Conservation (phyloP, 495 filamentous ascomycete species). For the Rusavskia elegans region DNA sequence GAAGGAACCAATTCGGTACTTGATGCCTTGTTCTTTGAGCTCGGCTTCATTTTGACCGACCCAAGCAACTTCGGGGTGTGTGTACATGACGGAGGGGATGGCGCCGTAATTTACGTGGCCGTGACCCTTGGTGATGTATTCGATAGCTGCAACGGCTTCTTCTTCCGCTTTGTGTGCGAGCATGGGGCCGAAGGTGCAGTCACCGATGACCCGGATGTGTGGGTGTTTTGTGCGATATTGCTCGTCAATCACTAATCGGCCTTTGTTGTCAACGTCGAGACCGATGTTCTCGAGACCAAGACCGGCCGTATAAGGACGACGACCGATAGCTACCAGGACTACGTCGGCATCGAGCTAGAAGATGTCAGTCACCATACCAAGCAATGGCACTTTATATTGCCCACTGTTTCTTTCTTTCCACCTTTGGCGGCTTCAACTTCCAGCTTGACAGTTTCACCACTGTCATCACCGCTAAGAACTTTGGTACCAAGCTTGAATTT, state of each 20-base stretch:
- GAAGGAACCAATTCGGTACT: slow-evolving; percentile 85
- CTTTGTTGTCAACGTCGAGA: slow-evolving; percentile 82
- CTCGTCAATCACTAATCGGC: slow-evolving; percentile 89
- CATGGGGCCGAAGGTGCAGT: slow-evolving; percentile 97
- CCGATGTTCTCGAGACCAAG: slow-evolving; percentile 89
- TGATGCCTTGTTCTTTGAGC: slow-evolving; percentile 72
- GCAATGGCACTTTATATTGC: slow-evolving; percentile 8
- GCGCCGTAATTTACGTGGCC: slow-evolving; percentile 98
- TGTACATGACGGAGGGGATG: slow-evolving; percentile 99
- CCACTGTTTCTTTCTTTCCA: slow-evolving; percentile 79
- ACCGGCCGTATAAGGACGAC: slow-evolving; percentile 82
- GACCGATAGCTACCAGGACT: slow-evolving; percentile 91
- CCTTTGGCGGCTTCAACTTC: slow-evolving; percentile 87
- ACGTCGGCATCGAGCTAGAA: slow-evolving; percentile 79
- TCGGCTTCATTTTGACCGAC: slow-evolving; percentile 97
- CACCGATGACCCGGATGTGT: slow-evolving; percentile 93
- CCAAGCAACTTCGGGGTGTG: slow-evolving; percentile 95
- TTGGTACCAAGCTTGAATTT: slow-evolving; percentile 98
- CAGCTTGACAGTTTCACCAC: slow-evolving; percentile 57
- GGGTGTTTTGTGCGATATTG: slow-evolving; percentile 95
- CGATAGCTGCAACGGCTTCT: slow-evolving; percentile 83
- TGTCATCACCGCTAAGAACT: slow-evolving; percentile 72
- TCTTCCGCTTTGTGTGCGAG: slow-evolving; percentile 99
- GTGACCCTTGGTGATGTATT: slow-evolving; percentile 94
- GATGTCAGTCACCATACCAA: no score